Evolutionary conservation across 1,284 basidiomycete genomes (phyloP), one percentile per base, ranked within the genome.

Genomic region (Acaromyces ingoldii): DNA sequence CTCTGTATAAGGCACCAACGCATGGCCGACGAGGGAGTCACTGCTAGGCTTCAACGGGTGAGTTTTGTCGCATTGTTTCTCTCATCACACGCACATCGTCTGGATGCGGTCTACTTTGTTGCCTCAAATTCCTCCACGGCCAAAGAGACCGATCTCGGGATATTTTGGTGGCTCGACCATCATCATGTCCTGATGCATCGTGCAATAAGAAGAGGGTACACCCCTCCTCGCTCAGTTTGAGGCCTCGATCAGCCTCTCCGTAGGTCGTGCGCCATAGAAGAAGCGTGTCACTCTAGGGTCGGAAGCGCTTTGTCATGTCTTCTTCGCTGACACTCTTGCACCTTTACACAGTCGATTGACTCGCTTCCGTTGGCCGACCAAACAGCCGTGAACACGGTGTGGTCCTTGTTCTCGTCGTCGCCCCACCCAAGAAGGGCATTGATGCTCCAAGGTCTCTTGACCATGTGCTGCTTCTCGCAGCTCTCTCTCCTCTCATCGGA

Each of bases 391-490:
- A 97, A 87, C 68, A 83, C 87, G 6, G 85, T 97, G 58, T 99
- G 95, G 95, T 89, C 91, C 53, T 88, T 86, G 67, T 99, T 99
- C 78, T 95, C 91, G 10, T 89, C 89, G 0, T 95, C 93, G 0
- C 85, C 91, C 0, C 91, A 95, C 69, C 84, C 87, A 9, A 85
- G 89, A 30, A 84, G 93, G 36, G 88, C 89, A 36, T 83, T 98
- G 70, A 97, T 98, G 72, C 85, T 99, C 41, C 90, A 91, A 70
- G 93, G 93, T 28, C 83, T 99, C 55, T 84, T 99, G 65, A 97
- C 95, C n/a, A 98, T 98, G 89, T 98, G 93, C 77, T 98, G 93
- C 78, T 97, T 95, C 79, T 90, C 90, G 34, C 93, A 97, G 72
- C 85, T 98, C n/a, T 96, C 93, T 21, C 87, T 97, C 51, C 85